Evolutionary conservation across 768 basidiomycete genomes (phyloP).

Genomic region (Leucocoprinus sp.): DNA sequence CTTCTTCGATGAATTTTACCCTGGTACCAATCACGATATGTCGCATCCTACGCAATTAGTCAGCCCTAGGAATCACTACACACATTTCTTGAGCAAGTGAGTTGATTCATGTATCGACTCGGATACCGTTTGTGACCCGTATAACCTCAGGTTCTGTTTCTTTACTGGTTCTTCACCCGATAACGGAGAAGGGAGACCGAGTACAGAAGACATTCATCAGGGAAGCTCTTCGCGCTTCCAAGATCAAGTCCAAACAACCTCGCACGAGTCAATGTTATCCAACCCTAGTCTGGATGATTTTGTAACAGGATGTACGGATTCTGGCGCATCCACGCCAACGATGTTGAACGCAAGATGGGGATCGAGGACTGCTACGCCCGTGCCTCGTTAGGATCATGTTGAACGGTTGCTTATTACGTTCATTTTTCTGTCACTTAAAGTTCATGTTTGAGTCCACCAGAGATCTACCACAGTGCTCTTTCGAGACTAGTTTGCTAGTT

Average conservation of each 20-base stretch:
- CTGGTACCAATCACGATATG: not conserved
- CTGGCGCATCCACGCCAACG: conserved; percentile 1
- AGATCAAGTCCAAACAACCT: not conserved
- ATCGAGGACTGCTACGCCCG: conserved; percentile 1
- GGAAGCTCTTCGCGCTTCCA: not conserved
- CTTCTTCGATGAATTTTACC: not conserved
- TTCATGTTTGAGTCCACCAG: too few species aligned
- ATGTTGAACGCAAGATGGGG: conserved; percentile 2
- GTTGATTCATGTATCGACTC: conserved; percentile 17
- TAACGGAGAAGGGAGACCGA: not conserved
- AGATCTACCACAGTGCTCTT: too few species aligned
- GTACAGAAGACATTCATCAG: not conserved
- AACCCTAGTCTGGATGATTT: not conserved
- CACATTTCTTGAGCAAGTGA: conserved; percentile 57
- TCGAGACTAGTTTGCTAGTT: too few species aligned
- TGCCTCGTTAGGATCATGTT: not conserved
- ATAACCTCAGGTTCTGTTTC: conserved; percentile 61
- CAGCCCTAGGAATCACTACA: conserved; percentile 40
- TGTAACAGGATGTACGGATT: not conserved
- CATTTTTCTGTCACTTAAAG: too few species aligned
- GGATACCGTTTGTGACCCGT: not conserved
- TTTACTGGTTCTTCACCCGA: conserved; percentile 47
- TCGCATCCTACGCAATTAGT: conserved; percentile 14
- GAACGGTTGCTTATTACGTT: not conserved
- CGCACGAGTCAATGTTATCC: not conserved